Evolutionary conservation across 2,329 filamentous ascomycete genomes (phyloP), one percentile per base, ranked within the genome.

Genomic region (Pseudogymnoascus sp.): DNA sequence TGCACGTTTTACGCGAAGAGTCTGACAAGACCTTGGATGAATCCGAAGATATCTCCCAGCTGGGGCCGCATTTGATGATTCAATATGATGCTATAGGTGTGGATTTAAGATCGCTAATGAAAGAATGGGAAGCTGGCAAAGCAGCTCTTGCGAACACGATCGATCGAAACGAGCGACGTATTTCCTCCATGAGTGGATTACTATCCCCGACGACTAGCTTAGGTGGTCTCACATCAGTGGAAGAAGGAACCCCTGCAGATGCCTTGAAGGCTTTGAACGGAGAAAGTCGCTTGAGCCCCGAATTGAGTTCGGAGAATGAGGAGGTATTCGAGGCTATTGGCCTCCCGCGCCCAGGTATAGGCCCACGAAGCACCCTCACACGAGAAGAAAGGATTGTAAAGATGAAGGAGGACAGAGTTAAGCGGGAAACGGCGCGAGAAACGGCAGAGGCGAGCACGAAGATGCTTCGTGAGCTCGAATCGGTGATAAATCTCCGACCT

Each of bases 61-160:
- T 96, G 13, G 91, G 90, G 0, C 83, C 87, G 0, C 87, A 86
- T 65, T 81, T 97, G 39, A 87, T 96, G 81, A 78, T 86, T 21
- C 94, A 97, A 71, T 99, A 97, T 74, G 94, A 99, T 62, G 93
- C 92, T 4, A 95, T 99, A 66, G 94, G 94, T 2, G 81, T 87
- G 27, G 94, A 99, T 71, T 81, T 99, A 48, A 88, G 88, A 72
- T 84, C 87, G 44, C 78, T 96, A 59, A 85, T 92, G 74, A 82
- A 89, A 65, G 89, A 91, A 66, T 96, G 92, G 92, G 91, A 95
- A 69, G 84, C 88, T 60, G 94, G 93, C 59, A 93, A 90, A 73
- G 84, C 87, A n/a, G 87, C 91, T 5, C 79, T 99, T 60, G 86
- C 91, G 55, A 84, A 86, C 61, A 92, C 89, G 67, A 89, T 96